Evolutionary conservation across 2,329 filamentous ascomycete species (phyloP), one percentile per base, ranked within the genome.

Genomic region (Ceratocystis huliohia): DNA sequence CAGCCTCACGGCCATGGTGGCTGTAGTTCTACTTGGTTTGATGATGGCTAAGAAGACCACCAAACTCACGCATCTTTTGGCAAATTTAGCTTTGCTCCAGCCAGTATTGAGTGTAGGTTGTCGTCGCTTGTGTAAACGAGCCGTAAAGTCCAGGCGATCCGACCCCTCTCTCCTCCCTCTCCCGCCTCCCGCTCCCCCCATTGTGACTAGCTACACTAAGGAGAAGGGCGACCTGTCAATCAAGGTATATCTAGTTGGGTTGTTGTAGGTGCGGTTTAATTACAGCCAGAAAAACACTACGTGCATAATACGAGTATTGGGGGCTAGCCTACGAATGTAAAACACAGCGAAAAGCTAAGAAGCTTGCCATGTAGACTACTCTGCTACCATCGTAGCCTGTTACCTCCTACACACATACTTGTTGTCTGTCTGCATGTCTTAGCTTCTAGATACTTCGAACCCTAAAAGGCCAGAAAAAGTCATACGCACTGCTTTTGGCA

Each of bases 381-480:
- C 33, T 37, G 8, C 33, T 10, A 7, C 45, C 15, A 48, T 30
- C 6, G 44, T n/a, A 45, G 44, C 44, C 7, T 10, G 44, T 5
- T 33, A n/a, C n/a, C n/a, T n/a, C n/a, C n/a, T n/a, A n/a, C n/a
- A n/a, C n/a, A n/a, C n/a, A n/a, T n/a, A n/a, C n/a, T 30, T 33
- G 30, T 7, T 33, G 30, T 33, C 30, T 33, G 30, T 30, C 50
- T 7, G 5, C 41, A n/a, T 62, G 7, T n/a, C 10, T 56, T 30
- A 33, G 25, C 20, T 57, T 59, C 28, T 59, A 28, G 53, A 59
- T 37, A 30, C 53, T 59, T 59, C 48, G 45, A 61, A 53, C 28
- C 65, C 65, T 30, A 56, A 53, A 17, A 5, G 13, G n/a, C 53
- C 44, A 50, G 30, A 61, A 67, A 67, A 67, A 45, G 61, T 61